A percentile compares a stretch with the other conserved stretches of the same genome.
These are phyloP conservation scores for Dryas octopetala DNA, from an alignment of 306 rosid species.

Conservation along the genomic window DNA sequence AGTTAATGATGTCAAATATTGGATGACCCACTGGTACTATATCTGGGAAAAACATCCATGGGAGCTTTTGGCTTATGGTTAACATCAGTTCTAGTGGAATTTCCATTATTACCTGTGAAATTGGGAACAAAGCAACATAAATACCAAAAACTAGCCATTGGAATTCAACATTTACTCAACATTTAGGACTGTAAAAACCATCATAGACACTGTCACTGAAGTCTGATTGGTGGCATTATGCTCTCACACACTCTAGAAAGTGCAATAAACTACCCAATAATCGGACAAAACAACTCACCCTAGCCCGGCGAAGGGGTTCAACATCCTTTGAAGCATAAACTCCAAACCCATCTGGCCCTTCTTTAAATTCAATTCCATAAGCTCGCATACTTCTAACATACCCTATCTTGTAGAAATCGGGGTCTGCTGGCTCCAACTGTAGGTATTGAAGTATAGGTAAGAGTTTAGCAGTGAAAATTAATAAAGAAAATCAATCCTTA, in stretches of 20 bases:
- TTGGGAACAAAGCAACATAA: slow-evolving; percentile 18
- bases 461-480: not conserved
- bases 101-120: slow-evolving; percentile 86
- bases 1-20: slow-evolving; percentile 88
- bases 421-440: slow-evolving; percentile 88
- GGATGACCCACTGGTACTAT: slow-evolving; percentile 93
- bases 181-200: not conserved
- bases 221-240: not conserved
- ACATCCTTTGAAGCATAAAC: slow-evolving; percentile 97
- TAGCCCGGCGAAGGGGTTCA: slow-evolving; percentile 86
- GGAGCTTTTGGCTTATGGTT: slow-evolving; percentile 82
- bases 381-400: slow-evolving; percentile 85
- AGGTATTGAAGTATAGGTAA: slow-evolving; percentile 11
- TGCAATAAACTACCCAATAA: slow-evolving; percentile 11
- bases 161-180: slow-evolving; percentile 3
- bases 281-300: slow-evolving; percentile 61
- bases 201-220: not conserved
- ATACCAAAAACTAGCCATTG: not conserved
- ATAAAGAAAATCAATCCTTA: not conserved
- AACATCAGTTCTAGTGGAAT: slow-evolving; percentile 91
- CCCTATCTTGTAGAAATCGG: slow-evolving; percentile 93
- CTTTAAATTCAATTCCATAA: slow-evolving; percentile 87
- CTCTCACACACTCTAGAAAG: slow-evolving; percentile 1
- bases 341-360: slow-evolving; percentile 94
- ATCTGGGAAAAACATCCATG: slow-evolving; percentile 99